Evolutionary conservation across 495 filamentous ascomycete genomes (phyloP).

Genomic region (Glutinoglossum americanum): DNA sequence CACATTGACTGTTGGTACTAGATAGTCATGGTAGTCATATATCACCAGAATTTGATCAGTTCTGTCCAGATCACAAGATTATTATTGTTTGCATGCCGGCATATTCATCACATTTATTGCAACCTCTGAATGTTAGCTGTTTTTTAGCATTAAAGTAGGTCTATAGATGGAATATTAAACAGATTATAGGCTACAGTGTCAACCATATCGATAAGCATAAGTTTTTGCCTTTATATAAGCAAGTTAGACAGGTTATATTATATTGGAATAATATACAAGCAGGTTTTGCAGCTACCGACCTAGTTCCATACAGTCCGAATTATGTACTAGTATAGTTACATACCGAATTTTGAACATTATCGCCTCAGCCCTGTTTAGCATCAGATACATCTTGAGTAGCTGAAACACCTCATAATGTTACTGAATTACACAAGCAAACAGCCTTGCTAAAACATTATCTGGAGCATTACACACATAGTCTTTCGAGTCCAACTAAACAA

Average conservation of each 20-base stretch:
- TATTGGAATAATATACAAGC: neutral
- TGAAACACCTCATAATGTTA: no score
- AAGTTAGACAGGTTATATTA: neutral
- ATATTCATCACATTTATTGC: slow-evolving; percentile 11
- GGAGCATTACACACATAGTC: neutral
- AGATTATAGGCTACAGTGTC: neutral
- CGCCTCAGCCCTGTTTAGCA: no score
- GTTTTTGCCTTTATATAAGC: neutral
- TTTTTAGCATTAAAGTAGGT: slow-evolving; percentile 8
- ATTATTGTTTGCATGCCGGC: slow-evolving; percentile 9
- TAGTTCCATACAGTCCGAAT: neutral
- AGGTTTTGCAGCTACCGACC: neutral
- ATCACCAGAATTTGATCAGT: slow-evolving; percentile 2
- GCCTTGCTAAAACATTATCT: neutral
- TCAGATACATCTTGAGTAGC: neutral
- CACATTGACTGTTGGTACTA: slow-evolving; percentile 4
- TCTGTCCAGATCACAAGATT: slow-evolving; percentile 8
- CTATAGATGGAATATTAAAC: slow-evolving; percentile 6
- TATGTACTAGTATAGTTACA: no score
- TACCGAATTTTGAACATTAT: no score
- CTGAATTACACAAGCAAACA: neutral
- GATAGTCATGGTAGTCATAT: slow-evolving; percentile 9
- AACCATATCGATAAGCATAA: neutral
- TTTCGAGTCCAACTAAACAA: neutral
- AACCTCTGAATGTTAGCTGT: slow-evolving; percentile 12